A percentile compares a stretch with the other conserved stretches of the same genome.
Evolutionary conservation across 192 early-diverging fungal species (phyloP).

Genomic region (Rhizoclosmatium sp.): DNA sequence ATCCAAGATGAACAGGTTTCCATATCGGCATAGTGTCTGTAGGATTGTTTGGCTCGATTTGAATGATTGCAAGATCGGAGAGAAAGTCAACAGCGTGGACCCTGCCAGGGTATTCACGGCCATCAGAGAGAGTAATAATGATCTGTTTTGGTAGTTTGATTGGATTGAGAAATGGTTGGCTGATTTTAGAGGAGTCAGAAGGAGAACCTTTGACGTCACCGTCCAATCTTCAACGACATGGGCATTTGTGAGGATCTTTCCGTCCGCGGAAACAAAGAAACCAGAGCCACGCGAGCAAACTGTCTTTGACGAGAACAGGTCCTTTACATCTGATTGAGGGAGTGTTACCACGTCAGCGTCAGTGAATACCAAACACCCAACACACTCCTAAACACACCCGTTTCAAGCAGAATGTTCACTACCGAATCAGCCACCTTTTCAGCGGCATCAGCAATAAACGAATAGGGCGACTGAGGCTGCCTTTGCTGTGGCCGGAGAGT

Average conservation of each 20-base stretch:
- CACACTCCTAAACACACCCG: conserved; percentile 34
- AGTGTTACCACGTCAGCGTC: background rate
- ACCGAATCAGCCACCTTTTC: conserved; percentile 55
- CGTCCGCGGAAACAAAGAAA: conserved; percentile 54
- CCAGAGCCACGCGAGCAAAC: conserved; percentile 57
- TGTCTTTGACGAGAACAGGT: conserved; percentile 22
- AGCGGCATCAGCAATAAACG: conserved; percentile 58
- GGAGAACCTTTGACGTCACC: conserved; percentile 26
- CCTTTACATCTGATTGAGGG: background rate
- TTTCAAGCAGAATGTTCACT: conserved; percentile 57
- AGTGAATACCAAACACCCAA: background rate
- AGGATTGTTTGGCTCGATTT: conserved; percentile 14
- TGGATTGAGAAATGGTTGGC: background rate
- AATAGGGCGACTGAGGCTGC: background rate
- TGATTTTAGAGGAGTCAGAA: background rate
- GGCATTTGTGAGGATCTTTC: conserved; percentile 57
- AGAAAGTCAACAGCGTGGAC: conserved; percentile 53
- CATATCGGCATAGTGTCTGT: conserved; percentile 12
- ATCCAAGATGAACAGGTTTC: conserved; percentile 35
- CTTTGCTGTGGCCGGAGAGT: background rate
- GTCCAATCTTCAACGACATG: conserved; percentile 42
- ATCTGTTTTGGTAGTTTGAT: conserved; percentile 28
- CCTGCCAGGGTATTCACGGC: conserved; percentile 41
- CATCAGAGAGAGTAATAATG: conserved; percentile 47
- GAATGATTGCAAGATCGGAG: conserved; percentile 56